These are phyloP conservation scores for Linnemannia zychae DNA, from an alignment of 192 early-diverging fungal genomes.

Conservation along the genomic window DNA sequence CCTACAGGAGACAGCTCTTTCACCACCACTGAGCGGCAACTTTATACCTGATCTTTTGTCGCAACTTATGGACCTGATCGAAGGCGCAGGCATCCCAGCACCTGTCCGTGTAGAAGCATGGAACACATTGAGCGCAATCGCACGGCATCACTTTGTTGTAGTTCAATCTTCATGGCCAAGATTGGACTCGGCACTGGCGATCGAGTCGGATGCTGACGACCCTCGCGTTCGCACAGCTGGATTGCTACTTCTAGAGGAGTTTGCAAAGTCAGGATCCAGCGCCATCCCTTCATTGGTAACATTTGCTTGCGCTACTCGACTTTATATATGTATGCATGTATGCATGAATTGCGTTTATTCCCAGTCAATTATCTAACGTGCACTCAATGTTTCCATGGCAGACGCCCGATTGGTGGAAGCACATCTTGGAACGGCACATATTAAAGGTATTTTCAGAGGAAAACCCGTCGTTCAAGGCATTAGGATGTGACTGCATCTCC, in stretches of 20 bases:
- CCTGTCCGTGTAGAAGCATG: conserved; percentile 56
- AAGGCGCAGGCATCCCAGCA: not conserved
- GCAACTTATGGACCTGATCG: conserved; percentile 35
- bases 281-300: conserved; percentile 20
- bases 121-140: conserved; percentile 52
- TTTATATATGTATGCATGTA: too few relatives aligned
- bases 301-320: not conserved
- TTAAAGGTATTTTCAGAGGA: conserved; percentile 56
- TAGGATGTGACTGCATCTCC: conserved; percentile 65
- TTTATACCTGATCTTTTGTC: conserved; percentile 15
- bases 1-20: conserved; percentile 18
- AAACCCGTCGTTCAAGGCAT: conserved; percentile 49
- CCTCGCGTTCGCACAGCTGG: conserved; percentile 53
- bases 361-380: not conserved
- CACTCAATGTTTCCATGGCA: not conserved
- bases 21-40: not conserved
- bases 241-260: conserved; percentile 59
- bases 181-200: conserved; percentile 36
- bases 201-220: conserved; percentile 36
- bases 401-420: conserved; percentile 58
- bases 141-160: conserved; percentile 50
- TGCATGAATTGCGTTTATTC: not conserved
- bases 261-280: conserved; percentile 42
- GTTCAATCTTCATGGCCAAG: conserved; percentile 41
- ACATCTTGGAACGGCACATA: conserved; percentile 57